Conservation (phyloP, 495 filamentous ascomycete species). For the Bombardia bombarda region DNA sequence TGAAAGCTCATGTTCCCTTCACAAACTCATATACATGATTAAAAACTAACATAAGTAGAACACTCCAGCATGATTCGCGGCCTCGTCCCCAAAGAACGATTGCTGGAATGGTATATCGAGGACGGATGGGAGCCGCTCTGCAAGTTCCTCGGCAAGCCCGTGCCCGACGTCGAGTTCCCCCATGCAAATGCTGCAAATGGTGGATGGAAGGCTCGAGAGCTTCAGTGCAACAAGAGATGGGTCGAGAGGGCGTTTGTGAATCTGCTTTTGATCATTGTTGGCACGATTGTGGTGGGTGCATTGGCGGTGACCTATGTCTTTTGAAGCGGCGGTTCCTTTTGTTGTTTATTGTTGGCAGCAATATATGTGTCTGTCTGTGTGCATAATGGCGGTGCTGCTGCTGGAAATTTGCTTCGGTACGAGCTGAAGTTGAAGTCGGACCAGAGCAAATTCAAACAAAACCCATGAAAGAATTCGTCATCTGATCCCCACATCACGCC, state of each 20-base stretch:
- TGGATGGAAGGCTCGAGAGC: conserved; percentile 19
- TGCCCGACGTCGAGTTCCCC: conserved; percentile 37
- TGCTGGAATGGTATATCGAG: conserved; percentile 39
- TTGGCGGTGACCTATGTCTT: background rate
- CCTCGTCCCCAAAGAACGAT: conserved; percentile 32
- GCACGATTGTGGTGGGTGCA: background rate
- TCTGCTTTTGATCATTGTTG: conserved; percentile 6
- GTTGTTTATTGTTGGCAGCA: too few species aligned
- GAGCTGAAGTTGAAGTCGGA: too few species aligned
- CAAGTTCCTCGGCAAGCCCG: conserved; percentile 34
- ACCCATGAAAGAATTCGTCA: too few species aligned
- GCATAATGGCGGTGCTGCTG: too few species aligned
- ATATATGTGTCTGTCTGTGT: too few species aligned
- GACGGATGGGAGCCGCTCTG: conserved; percentile 47
- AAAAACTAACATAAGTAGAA: conserved; percentile 8
- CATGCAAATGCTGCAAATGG: conserved; percentile 19
- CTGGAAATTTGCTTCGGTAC: too few species aligned
- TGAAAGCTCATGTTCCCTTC: too few species aligned
- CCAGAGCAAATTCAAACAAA: too few species aligned
- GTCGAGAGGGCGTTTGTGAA: conserved; percentile 20
- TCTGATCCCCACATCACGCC: too few species aligned
- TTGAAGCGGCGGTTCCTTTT: background rate
- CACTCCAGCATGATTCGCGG: conserved; percentile 22
- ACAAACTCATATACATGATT: too few species aligned
- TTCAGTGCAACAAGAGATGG: conserved; percentile 23